Conservation (phyloP, 2,329 filamentous ascomycete genomes). For the Pleoardoris graminearum region DNA sequence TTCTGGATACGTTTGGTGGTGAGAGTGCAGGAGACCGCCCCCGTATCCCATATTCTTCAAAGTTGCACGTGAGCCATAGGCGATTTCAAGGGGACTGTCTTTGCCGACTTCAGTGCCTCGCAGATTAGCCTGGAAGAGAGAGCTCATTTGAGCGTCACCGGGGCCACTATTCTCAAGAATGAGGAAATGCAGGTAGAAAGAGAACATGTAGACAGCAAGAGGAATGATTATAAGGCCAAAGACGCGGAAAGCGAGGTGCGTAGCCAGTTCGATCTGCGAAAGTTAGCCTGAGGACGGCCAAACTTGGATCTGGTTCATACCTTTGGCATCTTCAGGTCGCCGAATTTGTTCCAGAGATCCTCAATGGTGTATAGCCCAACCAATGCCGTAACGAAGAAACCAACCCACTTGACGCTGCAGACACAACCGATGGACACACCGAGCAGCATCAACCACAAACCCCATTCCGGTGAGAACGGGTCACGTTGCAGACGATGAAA, state of each 20-base stretch:
- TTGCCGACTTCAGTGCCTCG: conserved; percentile 91
- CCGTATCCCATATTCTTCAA: conserved; percentile 99
- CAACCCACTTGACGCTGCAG: conserved; percentile 98
- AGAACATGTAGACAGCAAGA: conserved; percentile 89
- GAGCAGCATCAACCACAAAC: conserved; percentile 89
- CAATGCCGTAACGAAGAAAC: conserved; percentile 90
- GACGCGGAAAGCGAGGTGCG: conserved; percentile 79
- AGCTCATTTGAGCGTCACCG: conserved; percentile 99
- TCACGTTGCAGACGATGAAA: conserved; percentile 87
- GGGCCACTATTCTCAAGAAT: conserved; percentile 92
- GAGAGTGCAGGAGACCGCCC: conserved; percentile 92
- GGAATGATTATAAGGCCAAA: conserved; percentile 88
- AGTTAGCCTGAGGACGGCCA: conserved; percentile 23
- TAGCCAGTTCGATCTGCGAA: conserved; percentile 64
- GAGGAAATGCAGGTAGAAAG: conserved; percentile 92
- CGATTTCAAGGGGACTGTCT: conserved; percentile 91
- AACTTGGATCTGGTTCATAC: conserved; percentile 45
- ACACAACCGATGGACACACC: conserved; percentile 97
- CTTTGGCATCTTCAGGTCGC: conserved; percentile 87
- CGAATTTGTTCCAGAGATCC: conserved; percentile 98
- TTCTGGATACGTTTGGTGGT: conserved; percentile 94
- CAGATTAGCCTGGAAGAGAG: conserved; percentile 96
- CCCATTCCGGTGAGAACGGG: conserved; percentile 91
- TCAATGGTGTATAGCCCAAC: conserved; percentile 95
- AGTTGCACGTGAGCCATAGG: conserved; percentile 84